Evolutionary conservation across 2,329 filamentous ascomycete species (phyloP), one percentile per base, ranked within the genome.

Genomic region (Ophiosphaerella narmari): DNA sequence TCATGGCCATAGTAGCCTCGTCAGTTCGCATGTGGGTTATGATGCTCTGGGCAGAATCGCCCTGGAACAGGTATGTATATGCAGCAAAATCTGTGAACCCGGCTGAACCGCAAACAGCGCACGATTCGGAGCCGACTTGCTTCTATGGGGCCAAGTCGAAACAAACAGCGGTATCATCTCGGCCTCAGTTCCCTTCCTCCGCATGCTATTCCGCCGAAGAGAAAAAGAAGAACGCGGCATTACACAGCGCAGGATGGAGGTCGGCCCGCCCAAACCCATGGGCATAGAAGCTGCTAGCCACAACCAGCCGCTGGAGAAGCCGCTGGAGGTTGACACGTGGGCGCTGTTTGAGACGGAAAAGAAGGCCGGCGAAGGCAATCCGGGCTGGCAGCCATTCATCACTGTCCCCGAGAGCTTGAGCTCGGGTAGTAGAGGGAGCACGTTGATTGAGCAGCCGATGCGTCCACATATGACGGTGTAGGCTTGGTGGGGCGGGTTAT

Each of bases 121-220:
- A 58, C 29, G 59, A 39, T 61, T 77, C 70, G 71, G 71, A 16
- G 42, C 61, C 2, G 67, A 70, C 23, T 52, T 74, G 3, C 59
- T 74, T 4, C 55, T 80, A n/a, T 80, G 77, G 77, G 75, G 75
- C 51, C 74, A 75, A 51, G 71, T 80, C 23, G 77, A 80, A 54
- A 73, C 78, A 7, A 77, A 77, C 58, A 67, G 75, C 24, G 77
- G 76, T 13, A 78, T 79, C 48, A 70, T 78, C 6, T 76, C 75
- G 2, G 75, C 77, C 0, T 78, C 73, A 0, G 63, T 80, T 0
- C 77, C 77, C 1, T 73, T 77, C 12, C 68, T 80, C 16, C 71
- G 74, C 9, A 67, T 77, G 2, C 65, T 78, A 16, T 75, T 77
- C 48, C 54, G 56, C n/a, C 43, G 61, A 26, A 55, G 50, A 32